phyloP scores from a whole-genome alignment of 148 eudicot species.

The Rhododendron ferrugineum region DNA sequence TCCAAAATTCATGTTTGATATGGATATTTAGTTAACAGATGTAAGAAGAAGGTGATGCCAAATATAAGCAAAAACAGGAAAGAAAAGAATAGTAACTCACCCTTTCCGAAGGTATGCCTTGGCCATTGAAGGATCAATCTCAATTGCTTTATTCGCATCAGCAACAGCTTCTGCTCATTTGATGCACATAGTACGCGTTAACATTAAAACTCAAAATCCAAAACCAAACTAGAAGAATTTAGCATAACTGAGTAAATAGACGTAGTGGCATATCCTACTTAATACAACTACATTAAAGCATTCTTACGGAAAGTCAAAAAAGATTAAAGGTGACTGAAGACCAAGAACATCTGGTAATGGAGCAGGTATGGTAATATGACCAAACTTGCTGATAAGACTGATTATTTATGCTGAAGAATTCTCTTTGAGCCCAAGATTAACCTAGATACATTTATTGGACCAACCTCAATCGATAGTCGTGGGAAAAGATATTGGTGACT shows the following conservation, averaged over 20 bases:
- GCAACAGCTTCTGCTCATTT: constrained; percentile 78
- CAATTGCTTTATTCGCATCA: constrained; percentile 88
- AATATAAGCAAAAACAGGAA: neutral
- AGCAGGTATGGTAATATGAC: neutral
- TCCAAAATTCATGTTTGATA: neutral
- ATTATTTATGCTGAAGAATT: neutral
- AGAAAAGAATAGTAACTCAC: constrained; percentile 27
- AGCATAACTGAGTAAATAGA: neutral
- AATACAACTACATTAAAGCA: neutral
- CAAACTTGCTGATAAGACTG: neutral
- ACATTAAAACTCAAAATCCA: neutral
- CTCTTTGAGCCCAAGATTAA: neutral
- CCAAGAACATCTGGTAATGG: neutral
- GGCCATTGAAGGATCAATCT: constrained; percentile 63
- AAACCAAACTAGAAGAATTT: neutral
- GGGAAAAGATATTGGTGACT: neutral
- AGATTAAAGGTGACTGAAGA: neutral
- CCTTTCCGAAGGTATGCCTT: constrained; percentile 92
- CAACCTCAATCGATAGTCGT: neutral
- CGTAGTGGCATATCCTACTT: neutral
- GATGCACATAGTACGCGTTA: neutral
- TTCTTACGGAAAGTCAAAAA: neutral
- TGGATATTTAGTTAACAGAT: neutral
- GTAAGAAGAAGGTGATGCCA: neutral
- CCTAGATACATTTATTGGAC: neutral